A percentile compares a stretch with the other conserved stretches of the same genome.
Conservation (phyloP, 2,329 filamentous ascomycete genomes). For the Diaporthe citri region DNA sequence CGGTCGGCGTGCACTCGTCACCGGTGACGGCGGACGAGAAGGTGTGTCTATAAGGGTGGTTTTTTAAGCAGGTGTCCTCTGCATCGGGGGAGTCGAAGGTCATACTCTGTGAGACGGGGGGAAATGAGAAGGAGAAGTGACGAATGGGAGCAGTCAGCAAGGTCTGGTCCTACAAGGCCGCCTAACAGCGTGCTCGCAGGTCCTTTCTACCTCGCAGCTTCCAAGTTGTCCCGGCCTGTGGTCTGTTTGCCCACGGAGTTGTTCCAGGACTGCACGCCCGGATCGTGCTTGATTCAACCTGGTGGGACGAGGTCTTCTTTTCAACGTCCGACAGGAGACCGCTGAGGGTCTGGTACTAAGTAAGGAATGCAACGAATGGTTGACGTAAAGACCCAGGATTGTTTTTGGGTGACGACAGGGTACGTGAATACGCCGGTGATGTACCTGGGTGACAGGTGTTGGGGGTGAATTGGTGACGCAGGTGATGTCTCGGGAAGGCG, state of each 20-base stretch:
- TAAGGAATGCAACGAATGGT: neutral
- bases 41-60: slow-evolving; percentile 43
- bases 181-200: neutral
- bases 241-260: slow-evolving; percentile 1
- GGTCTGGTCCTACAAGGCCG: neutral
- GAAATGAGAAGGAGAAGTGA: slow-evolving; percentile 35
- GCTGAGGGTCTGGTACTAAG: neutral
- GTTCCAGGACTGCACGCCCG: neutral
- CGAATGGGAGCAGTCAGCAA: slow-evolving; percentile 3
- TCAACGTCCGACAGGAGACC: slow-evolving; percentile 32
- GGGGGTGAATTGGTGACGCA: slow-evolving; percentile 8
- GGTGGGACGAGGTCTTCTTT: slow-evolving; percentile 36
- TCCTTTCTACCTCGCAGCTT: slow-evolving; percentile 5
- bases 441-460: neutral
- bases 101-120: slow-evolving; percentile 44
- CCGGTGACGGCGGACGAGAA: slow-evolving; percentile 27
- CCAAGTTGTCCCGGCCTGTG: neutral
- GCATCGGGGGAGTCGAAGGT: slow-evolving; percentile 47
- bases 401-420: neutral
- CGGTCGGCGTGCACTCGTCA: slow-evolving; percentile 34
- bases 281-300: neutral
- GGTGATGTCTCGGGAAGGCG: slow-evolving; percentile 37
- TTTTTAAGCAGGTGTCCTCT: slow-evolving; percentile 57
- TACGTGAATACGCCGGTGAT: slow-evolving; percentile 16
- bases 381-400: neutral